phyloP scores from a whole-genome alignment of 176 grass and related monocot species.

The Ampelocalamus luodianensis region DNA sequence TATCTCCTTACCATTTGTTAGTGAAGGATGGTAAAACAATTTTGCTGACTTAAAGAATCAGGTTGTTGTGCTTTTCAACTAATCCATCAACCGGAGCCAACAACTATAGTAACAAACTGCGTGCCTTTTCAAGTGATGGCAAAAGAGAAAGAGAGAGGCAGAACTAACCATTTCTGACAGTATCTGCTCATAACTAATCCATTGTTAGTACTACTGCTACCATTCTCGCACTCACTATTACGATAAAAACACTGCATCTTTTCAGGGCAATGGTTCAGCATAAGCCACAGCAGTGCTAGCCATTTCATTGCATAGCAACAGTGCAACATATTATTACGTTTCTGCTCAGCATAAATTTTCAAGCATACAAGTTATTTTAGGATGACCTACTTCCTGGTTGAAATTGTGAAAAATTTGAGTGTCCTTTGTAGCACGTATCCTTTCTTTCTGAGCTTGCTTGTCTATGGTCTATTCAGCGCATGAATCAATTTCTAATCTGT shows the following conservation, averaged over 20 bases:
- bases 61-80: not conserved
- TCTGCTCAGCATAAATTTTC: not conserved
- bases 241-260: not conserved
- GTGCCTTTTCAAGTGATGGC: conserved; percentile 13
- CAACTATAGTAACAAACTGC: not conserved
- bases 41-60: conserved; percentile 5
- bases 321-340: not conserved
- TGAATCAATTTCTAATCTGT: conserved; percentile 44
- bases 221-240: not conserved
- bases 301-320: not conserved
- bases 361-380: not conserved
- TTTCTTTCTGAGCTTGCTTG: conserved; percentile 13
- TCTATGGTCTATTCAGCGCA: conserved; percentile 33
- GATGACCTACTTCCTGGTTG: conserved; percentile 4
- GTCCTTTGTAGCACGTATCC: not conserved
- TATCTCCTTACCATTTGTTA: not conserved
- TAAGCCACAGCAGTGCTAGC: not conserved
- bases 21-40: not conserved
- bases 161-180: not conserved
- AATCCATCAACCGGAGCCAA: conserved; percentile 14
- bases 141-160: not conserved
- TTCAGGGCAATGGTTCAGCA: conserved; percentile 20
- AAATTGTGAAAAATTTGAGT: conserved; percentile 29
- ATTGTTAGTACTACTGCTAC: not conserved
- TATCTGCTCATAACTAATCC: not conserved